Base-by-base conservation (phyloP, 176 grass and related monocot genomes). In the Aegilops longissima region DNA sequence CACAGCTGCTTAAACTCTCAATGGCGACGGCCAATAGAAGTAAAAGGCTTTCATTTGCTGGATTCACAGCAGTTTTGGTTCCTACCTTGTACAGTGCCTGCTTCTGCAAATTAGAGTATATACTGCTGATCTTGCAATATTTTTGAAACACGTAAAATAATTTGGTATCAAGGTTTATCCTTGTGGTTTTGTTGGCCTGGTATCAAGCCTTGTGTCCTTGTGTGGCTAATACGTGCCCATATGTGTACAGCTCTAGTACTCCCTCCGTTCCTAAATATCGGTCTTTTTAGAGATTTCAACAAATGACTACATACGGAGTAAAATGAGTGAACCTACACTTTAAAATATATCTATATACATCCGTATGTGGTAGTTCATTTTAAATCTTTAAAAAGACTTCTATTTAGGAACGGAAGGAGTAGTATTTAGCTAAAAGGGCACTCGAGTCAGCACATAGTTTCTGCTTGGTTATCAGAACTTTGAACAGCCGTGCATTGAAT, bases 61-160 rank as follows among this genome's bases (percentile, higher is more conserved):
- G 61, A 80, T 80, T 58, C 63, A 35, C 79, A 61, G 14, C 25
- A 70, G 21, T 73, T 90, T 66, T 79, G 61, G 39, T 42, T 40
- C 52, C 1, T 78, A 16, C 77, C 23, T 56, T 80, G 21, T 71
- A 68, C 35, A 33, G 62, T 9, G 18, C 8, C 9, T 59, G 54
- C 54, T 21, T 21, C 54, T 59, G 54, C 54, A 21, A 21, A 59
- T 59, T 2, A 59, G 20, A 21, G 2, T 59, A 20, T 16, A 18
- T 58, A 59, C 16, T 54, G 51, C 51, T 54, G 51, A 18, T 54
- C 51, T 54, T 59, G 54, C 54, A 8, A 59, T 9, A 8, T 59
- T 59, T 8, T 21, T 59, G 54, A 3, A 59, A 59, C 54, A 8
- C 54, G 6, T 21, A 9, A 59, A 59, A 59, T 59, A 59, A 59